Evolutionary conservation across 805 yeast genomes (phyloP), one percentile per base, ranked within the genome.

Genomic region (Helenozyma rhizophorensis): DNA sequence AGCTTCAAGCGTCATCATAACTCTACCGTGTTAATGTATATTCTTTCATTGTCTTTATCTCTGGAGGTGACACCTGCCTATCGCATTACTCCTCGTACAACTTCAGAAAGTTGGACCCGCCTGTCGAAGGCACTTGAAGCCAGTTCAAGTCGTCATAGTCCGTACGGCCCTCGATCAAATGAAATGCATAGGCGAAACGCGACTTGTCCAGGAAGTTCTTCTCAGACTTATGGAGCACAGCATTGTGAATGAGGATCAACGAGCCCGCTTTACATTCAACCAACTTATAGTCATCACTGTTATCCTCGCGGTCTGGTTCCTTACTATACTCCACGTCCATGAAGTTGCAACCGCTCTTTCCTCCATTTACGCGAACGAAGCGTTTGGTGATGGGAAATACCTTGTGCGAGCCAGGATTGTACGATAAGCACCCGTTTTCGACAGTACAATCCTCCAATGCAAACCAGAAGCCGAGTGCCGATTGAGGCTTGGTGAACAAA

Each of bases 401-500:
- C 51, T 72, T 74, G 50, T 84, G 93, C 3, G 85, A 73, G 0
- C 89, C 90, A 0, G 89, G 87, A 11, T 73, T 65, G 47, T 70
- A 82, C 37, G 77, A 71, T 13, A 83, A 60, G 37, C 90, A 82
- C 0, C 94, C 93, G 54, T 83, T 83, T 4, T 57, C 60, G 2
- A 52, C 36, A 1, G 80, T 77, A 52, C 93, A 83, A 46, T 81
- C 83, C 46, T 84, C 87, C 41, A 83, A 56, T 0, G 93, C 89
- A 50, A 78, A 75, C 94, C 94, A 83, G 51, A 80, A 84, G 2
- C 94, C 94, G 24, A 83, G 54, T 1, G 88, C 86, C 2, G 76
- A 60, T 32, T 72, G 78, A 3, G 94, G 94, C 12, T 75, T 62
- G 0, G 93, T 83, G 54, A 67, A 83, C 16, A 84, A 62, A 45